These are phyloP conservation scores for Asterochloris sp. DNA, from an alignment of 139 green algal species.

Conservation along the genomic window DNA sequence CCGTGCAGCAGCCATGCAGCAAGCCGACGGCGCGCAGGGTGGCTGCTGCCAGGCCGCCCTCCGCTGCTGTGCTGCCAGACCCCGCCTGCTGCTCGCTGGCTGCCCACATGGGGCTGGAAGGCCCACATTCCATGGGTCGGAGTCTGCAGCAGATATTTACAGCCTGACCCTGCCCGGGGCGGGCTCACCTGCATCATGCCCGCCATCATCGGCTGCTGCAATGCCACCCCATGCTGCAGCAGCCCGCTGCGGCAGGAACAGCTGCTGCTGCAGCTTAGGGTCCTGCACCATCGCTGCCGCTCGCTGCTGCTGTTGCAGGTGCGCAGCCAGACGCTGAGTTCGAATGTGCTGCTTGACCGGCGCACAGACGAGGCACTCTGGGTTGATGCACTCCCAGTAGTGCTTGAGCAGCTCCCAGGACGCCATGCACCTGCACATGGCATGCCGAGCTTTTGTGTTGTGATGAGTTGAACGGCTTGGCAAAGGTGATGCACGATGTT, in stretches of 20 bases:
- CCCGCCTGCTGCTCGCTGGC: no score
- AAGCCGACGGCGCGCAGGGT: no score
- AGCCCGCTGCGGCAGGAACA: constrained; percentile 21
- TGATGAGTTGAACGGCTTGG: neutral
- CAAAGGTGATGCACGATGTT: neutral
- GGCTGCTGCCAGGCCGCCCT: no score
- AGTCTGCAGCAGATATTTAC: no score
- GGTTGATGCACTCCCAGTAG: constrained; percentile 83
- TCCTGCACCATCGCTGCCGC: constrained; percentile 17
- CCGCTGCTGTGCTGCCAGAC: no score
- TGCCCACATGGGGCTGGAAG: no score
- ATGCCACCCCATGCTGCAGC: neutral
- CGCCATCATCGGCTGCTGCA: constrained; percentile 8
- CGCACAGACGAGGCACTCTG: constrained; percentile 82
- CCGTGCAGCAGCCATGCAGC: neutral
- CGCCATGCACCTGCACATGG: constrained; percentile 55
- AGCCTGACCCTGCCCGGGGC: no score
- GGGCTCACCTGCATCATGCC: neutral
- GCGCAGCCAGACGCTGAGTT: constrained; percentile 53
- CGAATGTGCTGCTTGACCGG: constrained; percentile 90
- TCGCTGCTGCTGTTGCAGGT: constrained; percentile 33
- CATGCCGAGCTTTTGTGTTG: neutral
- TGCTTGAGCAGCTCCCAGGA: constrained; percentile 92
- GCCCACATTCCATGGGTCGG: no score
- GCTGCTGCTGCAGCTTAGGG: constrained; percentile 18